These are phyloP conservation scores for Hypericum androsaemum DNA, from an alignment of 345 rosid genomes.

Conservation along the genomic window DNA sequence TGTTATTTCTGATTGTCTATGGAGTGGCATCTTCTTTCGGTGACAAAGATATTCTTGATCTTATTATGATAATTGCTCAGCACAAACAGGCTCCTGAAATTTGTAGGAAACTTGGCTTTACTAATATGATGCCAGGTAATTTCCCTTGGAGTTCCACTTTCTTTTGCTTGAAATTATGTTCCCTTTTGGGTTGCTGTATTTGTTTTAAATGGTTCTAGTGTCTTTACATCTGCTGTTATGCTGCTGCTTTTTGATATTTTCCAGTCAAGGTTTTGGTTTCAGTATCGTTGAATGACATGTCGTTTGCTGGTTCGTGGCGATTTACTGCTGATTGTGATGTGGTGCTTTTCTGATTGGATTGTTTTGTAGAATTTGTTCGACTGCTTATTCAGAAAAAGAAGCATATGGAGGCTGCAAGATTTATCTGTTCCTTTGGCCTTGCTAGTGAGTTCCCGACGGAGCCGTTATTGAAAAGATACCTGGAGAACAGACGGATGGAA, in stretches of 20 bases:
- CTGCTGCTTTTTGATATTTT: too few relatives aligned
- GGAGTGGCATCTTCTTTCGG: not conserved
- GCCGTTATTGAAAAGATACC: too few relatives aligned
- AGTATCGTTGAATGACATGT: too few relatives aligned
- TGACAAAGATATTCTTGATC: not conserved
- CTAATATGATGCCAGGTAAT: slow-evolving; percentile 1
- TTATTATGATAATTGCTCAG: not conserved
- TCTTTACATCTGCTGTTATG: too few relatives aligned
- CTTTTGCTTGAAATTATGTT: not conserved
- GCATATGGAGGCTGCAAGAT: slow-evolving; percentile 6
- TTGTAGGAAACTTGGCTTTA: not conserved
- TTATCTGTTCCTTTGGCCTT: not conserved
- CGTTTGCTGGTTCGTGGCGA: too few relatives aligned
- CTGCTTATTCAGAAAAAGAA: not conserved
- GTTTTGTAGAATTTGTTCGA: not conserved
- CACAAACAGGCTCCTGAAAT: slow-evolving; percentile 2
- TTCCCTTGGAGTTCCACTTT: not conserved
- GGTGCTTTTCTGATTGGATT: too few relatives aligned
- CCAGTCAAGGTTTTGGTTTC: too few relatives aligned
- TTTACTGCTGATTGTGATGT: too few relatives aligned
- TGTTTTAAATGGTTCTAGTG: too few relatives aligned
- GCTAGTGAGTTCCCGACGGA: not conserved
- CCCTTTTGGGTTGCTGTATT: too few relatives aligned
- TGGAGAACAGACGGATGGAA: too few relatives aligned
- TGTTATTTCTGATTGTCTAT: slow-evolving; percentile 2